These are phyloP conservation scores for Halophytophthora polymorphica DNA, from an alignment of 352 stramenopile species.

Conservation along the genomic window DNA sequence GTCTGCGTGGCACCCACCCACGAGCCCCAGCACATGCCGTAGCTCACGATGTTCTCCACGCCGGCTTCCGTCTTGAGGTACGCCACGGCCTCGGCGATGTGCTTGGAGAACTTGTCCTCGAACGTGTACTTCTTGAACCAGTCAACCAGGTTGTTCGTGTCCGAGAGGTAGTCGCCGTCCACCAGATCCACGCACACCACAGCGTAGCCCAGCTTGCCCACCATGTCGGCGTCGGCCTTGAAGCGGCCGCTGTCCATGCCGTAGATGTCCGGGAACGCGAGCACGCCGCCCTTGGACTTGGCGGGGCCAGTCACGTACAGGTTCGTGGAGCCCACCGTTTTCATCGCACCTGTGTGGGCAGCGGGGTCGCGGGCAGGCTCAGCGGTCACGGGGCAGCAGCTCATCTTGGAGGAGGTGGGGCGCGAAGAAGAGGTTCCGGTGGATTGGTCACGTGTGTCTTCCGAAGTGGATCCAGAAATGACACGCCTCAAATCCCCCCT, in stretches of 20 bases:
- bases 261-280: constrained; percentile 78
- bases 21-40: constrained; percentile 84
- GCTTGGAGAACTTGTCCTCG: constrained; percentile 36
- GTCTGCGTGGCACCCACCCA: constrained; percentile 67
- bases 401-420: constrained; percentile 36
- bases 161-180: constrained; percentile 61
- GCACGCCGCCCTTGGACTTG: constrained; percentile 56
- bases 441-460: too few relatives aligned
- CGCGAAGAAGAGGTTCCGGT: neutral
- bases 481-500: too few relatives aligned
- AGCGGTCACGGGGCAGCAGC: constrained; percentile 72
- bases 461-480: constrained; percentile 16
- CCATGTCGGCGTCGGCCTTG: constrained; percentile 68
- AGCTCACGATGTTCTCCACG: constrained; percentile 61
- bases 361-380: constrained; percentile 46
- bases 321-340: constrained; percentile 66
- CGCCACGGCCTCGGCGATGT: constrained; percentile 68
- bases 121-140: constrained; percentile 77
- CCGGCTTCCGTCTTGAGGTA: constrained; percentile 66
- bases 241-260: constrained; percentile 76
- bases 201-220: constrained; percentile 74
- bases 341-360: constrained; percentile 47
- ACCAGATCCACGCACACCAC: constrained; percentile 69
- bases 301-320: constrained; percentile 72
- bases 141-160: constrained; percentile 34